Conservation (phyloP, 345 rosid genomes). For the Aquilaria malaccensis region DNA sequence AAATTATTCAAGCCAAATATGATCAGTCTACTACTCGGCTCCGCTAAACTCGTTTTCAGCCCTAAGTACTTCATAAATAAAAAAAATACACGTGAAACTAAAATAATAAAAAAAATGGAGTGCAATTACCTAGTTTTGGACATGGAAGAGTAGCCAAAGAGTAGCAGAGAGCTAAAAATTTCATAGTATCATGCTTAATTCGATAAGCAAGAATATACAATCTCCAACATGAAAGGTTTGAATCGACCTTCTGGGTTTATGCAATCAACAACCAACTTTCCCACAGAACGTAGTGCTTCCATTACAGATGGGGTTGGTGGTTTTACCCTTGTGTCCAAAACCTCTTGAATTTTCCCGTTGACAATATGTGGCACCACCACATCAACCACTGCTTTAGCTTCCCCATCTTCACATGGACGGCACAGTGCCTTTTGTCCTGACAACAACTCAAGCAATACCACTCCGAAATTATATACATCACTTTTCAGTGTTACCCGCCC, state of each 20-base stretch:
- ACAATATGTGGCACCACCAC: neutral
- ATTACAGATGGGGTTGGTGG: neutral
- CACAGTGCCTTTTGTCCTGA: neutral
- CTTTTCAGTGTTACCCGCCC: neutral
- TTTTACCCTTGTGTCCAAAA: neutral
- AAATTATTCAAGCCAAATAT: too few relatives aligned
- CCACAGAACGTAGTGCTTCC: neutral
- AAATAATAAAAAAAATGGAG: too few relatives aligned
- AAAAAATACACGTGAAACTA: too few relatives aligned
- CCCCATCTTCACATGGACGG: neutral
- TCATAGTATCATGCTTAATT: too few relatives aligned
- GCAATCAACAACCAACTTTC: neutral
- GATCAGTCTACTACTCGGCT: too few relatives aligned
- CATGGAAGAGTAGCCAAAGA: too few relatives aligned
- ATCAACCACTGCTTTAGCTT: neutral
- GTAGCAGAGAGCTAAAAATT: too few relatives aligned
- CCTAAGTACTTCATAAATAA: too few relatives aligned
- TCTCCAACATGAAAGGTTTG: neutral
- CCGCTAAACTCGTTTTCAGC: too few relatives aligned
- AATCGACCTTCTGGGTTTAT: neutral
- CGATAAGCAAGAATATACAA: neutral
- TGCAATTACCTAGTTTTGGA: too few relatives aligned
- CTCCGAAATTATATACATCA: neutral
- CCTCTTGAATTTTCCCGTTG: neutral
- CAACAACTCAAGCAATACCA: neutral